phyloP scores from a whole-genome alignment of 768 basidiomycete genomes.

The Agrocybe pediades region DNA sequence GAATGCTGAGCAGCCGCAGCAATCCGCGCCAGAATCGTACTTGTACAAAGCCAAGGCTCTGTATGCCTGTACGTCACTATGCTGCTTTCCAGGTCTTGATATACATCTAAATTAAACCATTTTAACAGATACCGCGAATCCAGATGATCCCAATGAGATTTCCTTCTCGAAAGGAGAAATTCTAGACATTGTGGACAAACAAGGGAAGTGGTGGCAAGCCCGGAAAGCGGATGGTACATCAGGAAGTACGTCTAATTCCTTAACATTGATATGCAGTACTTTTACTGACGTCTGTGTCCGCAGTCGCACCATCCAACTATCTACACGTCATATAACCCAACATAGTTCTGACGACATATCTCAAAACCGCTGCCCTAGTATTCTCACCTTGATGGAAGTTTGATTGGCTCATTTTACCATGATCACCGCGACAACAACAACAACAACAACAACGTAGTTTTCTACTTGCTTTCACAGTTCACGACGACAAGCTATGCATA shows the following conservation, averaged over 20 bases:
- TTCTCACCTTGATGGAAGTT: conserved; percentile 7
- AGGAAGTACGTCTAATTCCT: conserved; percentile 71
- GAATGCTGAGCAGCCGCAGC: conserved; percentile 26
- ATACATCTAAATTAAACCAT: conserved; percentile 20
- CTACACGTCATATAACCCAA: conserved; percentile 75
- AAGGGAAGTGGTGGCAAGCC: conserved; percentile 94
- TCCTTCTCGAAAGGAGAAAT: conserved; percentile 92
- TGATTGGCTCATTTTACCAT: conserved; percentile 17
- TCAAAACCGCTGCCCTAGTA: not conserved
- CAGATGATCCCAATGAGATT: conserved; percentile 96
- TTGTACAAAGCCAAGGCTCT: conserved; percentile 84
- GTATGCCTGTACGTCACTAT: conserved; percentile 72
- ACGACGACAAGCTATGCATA: conserved; percentile 24
- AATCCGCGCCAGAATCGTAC: conserved; percentile 46
- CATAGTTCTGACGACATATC: not conserved
- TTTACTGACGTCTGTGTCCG: conserved; percentile 7
- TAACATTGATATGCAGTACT: conserved; percentile 10
- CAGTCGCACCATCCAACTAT: conserved; percentile 87
- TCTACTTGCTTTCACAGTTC: conserved; percentile 12
- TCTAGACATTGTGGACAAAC: conserved; percentile 90
- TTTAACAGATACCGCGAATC: conserved; percentile 80
- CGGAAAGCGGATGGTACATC: conserved; percentile 72
- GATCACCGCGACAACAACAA: no score
- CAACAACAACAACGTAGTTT: conserved; percentile 21
- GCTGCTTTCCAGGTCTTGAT: conserved; percentile 9